phyloP scores from a whole-genome alignment of 768 basidiomycete genomes.

The Stropharia rugosoannulata region DNA sequence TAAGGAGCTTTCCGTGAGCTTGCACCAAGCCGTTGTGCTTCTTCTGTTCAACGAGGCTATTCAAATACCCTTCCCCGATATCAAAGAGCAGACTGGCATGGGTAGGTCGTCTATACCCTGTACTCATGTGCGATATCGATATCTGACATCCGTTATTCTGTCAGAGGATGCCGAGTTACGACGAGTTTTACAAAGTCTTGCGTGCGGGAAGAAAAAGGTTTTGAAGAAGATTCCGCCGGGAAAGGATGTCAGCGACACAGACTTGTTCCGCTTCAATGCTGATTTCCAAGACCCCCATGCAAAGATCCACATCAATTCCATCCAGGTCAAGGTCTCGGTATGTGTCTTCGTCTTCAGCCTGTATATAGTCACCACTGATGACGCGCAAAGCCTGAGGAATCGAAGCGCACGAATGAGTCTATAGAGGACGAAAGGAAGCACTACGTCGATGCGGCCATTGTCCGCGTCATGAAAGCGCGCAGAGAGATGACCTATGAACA shows the following conservation, averaged over 20 bases:
- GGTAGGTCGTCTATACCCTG: constrained; percentile 46
- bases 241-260: constrained; percentile 72
- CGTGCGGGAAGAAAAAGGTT: constrained; percentile 88
- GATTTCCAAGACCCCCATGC: constrained; percentile 77
- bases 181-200: constrained; percentile 89
- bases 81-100: constrained; percentile 66
- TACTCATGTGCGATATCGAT: not conserved
- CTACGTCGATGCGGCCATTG: constrained; percentile 91
- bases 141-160: constrained; percentile 19
- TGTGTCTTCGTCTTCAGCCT: constrained; percentile 22
- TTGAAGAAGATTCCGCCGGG: constrained; percentile 78
- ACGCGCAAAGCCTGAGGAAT: constrained; percentile 72
- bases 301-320: constrained; percentile 92
- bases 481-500: constrained; percentile 82
- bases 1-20: constrained; percentile 89
- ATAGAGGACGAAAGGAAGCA: constrained; percentile 88
- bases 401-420: constrained; percentile 72
- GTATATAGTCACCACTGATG: not conserved
- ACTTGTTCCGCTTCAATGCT: constrained; percentile 80
- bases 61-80: constrained; percentile 64
- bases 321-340: constrained; percentile 92
- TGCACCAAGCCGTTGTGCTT: constrained; percentile 88
- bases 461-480: constrained; percentile 92
- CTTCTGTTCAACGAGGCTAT: constrained; percentile 77
- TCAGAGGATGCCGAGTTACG: constrained; percentile 71